Conservation (phyloP, 306 rosid genomes). For the Ormosia semicastrata region DNA sequence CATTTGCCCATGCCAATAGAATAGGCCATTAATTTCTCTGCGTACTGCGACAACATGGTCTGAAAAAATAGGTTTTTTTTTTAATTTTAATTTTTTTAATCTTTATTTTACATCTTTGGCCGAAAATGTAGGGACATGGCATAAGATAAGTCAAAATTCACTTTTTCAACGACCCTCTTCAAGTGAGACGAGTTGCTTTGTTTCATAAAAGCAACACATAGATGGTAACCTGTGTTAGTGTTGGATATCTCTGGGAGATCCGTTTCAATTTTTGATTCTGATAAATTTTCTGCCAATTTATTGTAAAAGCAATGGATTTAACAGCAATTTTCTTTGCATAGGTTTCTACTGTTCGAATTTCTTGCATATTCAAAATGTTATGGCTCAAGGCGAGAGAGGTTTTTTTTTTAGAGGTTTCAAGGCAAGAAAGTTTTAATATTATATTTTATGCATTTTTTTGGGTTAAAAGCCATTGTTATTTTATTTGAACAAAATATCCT, state of each 20-base stretch:
- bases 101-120: background rate
- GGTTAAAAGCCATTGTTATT: too few species aligned
- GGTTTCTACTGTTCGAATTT: background rate
- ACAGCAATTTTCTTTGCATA: too few species aligned
- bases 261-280: background rate
- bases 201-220: background rate
- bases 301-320: background rate
- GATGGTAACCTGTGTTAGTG: background rate
- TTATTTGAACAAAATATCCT: too few species aligned
- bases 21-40: background rate
- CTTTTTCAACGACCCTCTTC: background rate
- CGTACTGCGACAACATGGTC: background rate
- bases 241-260: background rate
- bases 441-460: too few species aligned
- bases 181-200: background rate
- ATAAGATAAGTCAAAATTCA: background rate
- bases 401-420: too few species aligned
- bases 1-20: conserved; percentile 1
- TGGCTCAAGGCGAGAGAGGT: background rate
- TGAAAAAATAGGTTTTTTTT: background rate
- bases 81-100: background rate
- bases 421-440: too few species aligned
- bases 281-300: background rate
- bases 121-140: background rate
- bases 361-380: background rate